Conservation (phyloP, 257 asterid genomes). For the Solanum paucissectum region DNA sequence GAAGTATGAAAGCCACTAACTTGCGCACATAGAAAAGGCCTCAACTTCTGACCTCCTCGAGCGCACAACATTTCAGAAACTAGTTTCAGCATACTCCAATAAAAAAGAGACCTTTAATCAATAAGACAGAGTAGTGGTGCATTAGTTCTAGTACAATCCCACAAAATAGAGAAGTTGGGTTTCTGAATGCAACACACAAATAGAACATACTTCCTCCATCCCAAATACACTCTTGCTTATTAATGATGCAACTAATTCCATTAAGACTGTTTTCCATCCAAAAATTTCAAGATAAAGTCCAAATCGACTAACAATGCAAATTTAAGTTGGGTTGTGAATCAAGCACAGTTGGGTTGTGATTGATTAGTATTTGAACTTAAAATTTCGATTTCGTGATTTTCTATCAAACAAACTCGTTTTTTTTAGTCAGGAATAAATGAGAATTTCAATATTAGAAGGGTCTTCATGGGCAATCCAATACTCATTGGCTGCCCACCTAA, state of each 20-base stretch:
- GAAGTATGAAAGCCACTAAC: conserved; percentile 34
- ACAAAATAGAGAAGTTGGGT: background rate
- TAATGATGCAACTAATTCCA: background rate
- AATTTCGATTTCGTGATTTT: background rate
- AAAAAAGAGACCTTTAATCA: background rate
- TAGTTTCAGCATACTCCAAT: conserved; percentile 45
- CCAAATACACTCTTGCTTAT: no score
- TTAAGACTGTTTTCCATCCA: background rate
- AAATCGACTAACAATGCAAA: background rate
- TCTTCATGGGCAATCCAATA: conserved; percentile 42
- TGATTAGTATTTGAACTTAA: background rate
- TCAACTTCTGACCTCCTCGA: conserved; percentile 23
- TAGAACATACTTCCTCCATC: background rate
- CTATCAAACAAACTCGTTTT: background rate
- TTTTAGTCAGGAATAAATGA: background rate
- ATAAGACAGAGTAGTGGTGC: background rate
- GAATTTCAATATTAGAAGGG: conserved; percentile 26
- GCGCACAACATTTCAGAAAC: conserved; percentile 23
- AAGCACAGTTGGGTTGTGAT: background rate
- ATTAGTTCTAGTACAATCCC: background rate
- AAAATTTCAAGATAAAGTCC: background rate
- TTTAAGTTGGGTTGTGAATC: background rate
- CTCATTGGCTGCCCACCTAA: conserved; percentile 57
- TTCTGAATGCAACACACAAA: background rate
- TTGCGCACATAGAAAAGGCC: conserved; percentile 28